These are phyloP conservation scores for Sordariomycetes sp. DNA, from an alignment of 2,329 filamentous ascomycete genomes.

Conservation along the genomic window DNA sequence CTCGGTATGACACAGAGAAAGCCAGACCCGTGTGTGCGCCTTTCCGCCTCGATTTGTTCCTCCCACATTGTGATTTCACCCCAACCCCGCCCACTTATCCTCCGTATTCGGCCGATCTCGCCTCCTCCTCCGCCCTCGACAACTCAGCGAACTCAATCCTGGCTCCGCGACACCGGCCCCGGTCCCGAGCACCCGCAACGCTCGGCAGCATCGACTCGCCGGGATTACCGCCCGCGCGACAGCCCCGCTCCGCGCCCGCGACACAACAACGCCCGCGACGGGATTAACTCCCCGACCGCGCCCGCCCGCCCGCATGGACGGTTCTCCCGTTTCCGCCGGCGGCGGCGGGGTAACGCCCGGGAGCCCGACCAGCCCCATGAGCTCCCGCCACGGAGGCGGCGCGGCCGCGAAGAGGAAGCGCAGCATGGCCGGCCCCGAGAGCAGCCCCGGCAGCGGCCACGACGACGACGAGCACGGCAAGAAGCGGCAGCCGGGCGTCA, in stretches of 20 bases:
- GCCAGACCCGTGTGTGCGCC: not conserved
- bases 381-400: conserved; percentile 33
- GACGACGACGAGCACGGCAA: conserved; percentile 43
- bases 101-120: conserved; percentile 5
- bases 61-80: not conserved
- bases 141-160: conserved; percentile 3
- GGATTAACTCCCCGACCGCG: conserved; percentile 4
- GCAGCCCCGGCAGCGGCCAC: conserved; percentile 48
- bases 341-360: conserved; percentile 33
- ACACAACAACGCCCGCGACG: not conserved
- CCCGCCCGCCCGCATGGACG: conserved; percentile 30
- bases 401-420: conserved; percentile 43
- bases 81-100: conserved; percentile 1
- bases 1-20: not conserved
- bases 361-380: conserved; percentile 43
- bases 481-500: conserved; percentile 55
- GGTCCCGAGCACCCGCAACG: not conserved
- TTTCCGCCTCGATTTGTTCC: not conserved
- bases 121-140: conserved; percentile 1
- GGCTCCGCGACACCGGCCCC: conserved; percentile 4
- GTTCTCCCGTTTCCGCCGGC: conserved; percentile 29
- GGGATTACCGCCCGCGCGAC: conserved; percentile 1
- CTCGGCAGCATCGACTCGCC: not conserved
- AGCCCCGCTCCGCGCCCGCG: conserved; percentile 7
- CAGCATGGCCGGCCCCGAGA: conserved; percentile 36